These are phyloP conservation scores for Claviceps africana DNA, from an alignment of 2,329 filamentous ascomycete species.

Conservation along the genomic window DNA sequence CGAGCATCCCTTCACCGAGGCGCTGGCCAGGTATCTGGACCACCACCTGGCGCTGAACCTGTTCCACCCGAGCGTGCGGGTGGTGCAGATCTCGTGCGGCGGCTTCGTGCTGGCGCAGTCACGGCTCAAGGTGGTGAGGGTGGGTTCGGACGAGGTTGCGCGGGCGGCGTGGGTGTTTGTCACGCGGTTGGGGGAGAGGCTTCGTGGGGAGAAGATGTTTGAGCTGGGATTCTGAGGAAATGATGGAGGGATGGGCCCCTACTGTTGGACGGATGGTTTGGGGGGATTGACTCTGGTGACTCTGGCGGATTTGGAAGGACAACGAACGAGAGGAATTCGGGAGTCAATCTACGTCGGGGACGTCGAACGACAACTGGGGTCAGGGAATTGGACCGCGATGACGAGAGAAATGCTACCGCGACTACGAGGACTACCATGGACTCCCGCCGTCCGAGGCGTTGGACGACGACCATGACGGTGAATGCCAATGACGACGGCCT, in stretches of 20 bases:
- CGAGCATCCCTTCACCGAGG: conserved; percentile 31
- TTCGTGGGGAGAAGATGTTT: conserved; percentile 13
- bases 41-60: conserved; percentile 41
- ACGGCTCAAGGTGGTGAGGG: conserved; percentile 32
- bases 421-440: too few relatives aligned
- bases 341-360: too few relatives aligned
- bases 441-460: too few relatives aligned
- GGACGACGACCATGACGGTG: too few relatives aligned
- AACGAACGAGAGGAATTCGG: background rate
- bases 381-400: too few relatives aligned
- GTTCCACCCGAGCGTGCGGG: conserved; percentile 38
- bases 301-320: too few relatives aligned
- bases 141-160: conserved; percentile 17
- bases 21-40: conserved; percentile 34
- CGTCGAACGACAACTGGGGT: too few relatives aligned
- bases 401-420: too few relatives aligned
- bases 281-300: background rate
- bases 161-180: conserved; percentile 25
- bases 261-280: too few relatives aligned
- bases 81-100: conserved; percentile 39
- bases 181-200: conserved; percentile 20
- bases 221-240: conserved; percentile 1
- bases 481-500: too few relatives aligned
- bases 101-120: conserved; percentile 41
- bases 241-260: too few relatives aligned